phyloP scores from a whole-genome alignment of 257 asterid species.

The Solanum boliviense region DNA sequence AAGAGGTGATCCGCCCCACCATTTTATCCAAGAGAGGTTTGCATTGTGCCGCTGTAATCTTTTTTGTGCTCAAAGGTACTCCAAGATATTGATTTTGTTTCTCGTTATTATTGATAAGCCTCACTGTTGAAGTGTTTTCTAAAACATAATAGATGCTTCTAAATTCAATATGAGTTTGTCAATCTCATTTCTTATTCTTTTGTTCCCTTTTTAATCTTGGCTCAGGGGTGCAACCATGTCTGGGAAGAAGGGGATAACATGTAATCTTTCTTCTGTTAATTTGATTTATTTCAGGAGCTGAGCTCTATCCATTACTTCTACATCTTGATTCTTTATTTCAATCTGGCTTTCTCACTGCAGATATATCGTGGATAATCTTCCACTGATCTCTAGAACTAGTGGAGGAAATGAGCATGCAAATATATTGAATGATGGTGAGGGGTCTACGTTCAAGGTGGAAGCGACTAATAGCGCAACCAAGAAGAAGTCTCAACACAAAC shows the following conservation, averaged over 20 bases:
- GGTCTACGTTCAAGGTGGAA: conserved; percentile 18
- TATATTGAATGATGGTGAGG: conserved; percentile 8
- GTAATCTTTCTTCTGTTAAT: conserved; percentile 17
- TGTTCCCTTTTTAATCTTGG: neutral
- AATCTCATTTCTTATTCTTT: neutral
- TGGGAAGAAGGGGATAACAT: conserved; percentile 97
- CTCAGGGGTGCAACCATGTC: conserved; percentile 68
- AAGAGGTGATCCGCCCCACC: too few species aligned
- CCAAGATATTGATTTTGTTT: neutral
- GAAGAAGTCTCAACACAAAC: too few species aligned
- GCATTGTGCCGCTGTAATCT: too few species aligned
- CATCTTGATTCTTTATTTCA: neutral
- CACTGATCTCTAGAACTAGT: too few species aligned
- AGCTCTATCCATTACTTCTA: neutral
- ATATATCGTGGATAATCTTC: too few species aligned
- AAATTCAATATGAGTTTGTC: neutral
- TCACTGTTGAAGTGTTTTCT: neutral
- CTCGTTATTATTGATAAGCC: neutral
- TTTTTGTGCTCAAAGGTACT: too few species aligned
- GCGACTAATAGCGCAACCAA: conserved; percentile 26
- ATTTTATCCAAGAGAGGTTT: too few species aligned
- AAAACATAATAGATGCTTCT: neutral
- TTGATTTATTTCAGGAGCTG: too few species aligned
- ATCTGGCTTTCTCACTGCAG: neutral
- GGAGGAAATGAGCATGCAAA: too few species aligned